A percentile compares a stretch with the other conserved stretches of the same genome.
Conservation (phyloP, 495 filamentous ascomycete genomes). For the Xanthoparmelia taractica region DNA sequence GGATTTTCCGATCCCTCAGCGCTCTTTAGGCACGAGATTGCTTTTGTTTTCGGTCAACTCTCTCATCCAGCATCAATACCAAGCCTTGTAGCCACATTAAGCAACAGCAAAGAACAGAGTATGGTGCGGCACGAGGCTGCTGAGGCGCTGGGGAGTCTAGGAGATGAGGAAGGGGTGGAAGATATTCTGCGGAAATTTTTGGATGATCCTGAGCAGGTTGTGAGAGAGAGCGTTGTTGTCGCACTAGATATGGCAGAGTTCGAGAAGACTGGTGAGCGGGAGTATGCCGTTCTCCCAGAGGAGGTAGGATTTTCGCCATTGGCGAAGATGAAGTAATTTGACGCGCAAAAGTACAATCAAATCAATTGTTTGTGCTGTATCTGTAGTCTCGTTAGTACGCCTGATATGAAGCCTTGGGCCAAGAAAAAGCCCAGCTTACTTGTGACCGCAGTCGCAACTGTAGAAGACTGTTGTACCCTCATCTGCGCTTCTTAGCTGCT, state of each 20-base stretch:
- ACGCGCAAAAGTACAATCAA: neutral
- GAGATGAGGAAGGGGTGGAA: constrained; percentile 88
- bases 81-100: constrained; percentile 68
- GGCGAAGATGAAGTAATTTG: constrained; percentile 16
- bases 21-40: constrained; percentile 96
- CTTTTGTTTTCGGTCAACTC: constrained; percentile 96
- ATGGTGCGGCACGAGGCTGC: constrained; percentile 99
- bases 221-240: constrained; percentile 89
- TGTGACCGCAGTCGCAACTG: constrained; percentile 75
- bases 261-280: constrained; percentile 77
- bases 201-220: constrained; percentile 83
- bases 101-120: constrained; percentile 69
- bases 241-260: constrained; percentile 97
- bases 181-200: constrained; percentile 74
- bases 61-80: constrained; percentile 94
- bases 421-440: constrained; percentile 51
- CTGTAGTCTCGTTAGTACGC: constrained; percentile 29
- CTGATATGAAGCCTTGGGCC: neutral
- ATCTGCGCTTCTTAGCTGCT: constrained; percentile 86
- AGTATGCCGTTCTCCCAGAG: constrained; percentile 85
- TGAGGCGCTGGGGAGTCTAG: constrained; percentile 92
- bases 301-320: constrained; percentile 23
- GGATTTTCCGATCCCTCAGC: constrained; percentile 82
- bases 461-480: constrained; percentile 91
- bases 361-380: constrained; percentile 56